These are phyloP conservation scores for Camillea tinctor DNA, from an alignment of 2,329 filamentous ascomycete genomes.

Conservation along the genomic window DNA sequence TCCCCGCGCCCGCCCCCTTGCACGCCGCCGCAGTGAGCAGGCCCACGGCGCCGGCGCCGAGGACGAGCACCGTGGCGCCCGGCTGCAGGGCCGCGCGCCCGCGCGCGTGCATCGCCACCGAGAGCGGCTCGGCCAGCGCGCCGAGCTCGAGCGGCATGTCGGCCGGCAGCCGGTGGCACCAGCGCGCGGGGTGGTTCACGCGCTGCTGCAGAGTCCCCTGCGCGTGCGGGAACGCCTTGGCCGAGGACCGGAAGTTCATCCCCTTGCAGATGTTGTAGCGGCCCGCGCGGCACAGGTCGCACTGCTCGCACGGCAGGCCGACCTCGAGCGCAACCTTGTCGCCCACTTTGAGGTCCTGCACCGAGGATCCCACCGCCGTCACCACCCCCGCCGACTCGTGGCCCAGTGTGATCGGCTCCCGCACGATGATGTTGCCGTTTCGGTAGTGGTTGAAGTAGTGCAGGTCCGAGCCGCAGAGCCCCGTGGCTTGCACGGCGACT, in stretches of 20 bases:
- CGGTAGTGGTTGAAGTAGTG: slow-evolving; percentile 67
- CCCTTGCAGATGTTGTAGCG: slow-evolving; percentile 60
- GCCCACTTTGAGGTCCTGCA: slow-evolving; percentile 57
- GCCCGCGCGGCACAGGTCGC: slow-evolving; percentile 51
- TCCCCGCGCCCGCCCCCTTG: slow-evolving; percentile 43
- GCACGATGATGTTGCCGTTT: slow-evolving; percentile 63
- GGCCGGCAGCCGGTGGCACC: slow-evolving; percentile 56
- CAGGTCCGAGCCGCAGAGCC: slow-evolving; percentile 66
- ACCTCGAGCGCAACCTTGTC: slow-evolving; percentile 68
- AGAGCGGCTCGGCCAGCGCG: slow-evolving; percentile 59
- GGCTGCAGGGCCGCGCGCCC: slow-evolving; percentile 43
- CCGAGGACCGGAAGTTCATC: slow-evolving; percentile 58
- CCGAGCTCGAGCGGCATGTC: slow-evolving; percentile 50
- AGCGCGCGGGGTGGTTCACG: slow-evolving; percentile 55
- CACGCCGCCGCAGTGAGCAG: slow-evolving; percentile 59
- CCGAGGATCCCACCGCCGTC: slow-evolving; percentile 56
- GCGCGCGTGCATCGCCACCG: slow-evolving; percentile 58
- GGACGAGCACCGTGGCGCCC: slow-evolving; percentile 48
- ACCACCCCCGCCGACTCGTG: slow-evolving; percentile 71
- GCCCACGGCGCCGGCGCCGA: slow-evolving; percentile 62
- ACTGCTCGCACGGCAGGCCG: slow-evolving; percentile 52
- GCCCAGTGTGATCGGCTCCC: slow-evolving; percentile 54
- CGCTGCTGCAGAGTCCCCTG: slow-evolving; percentile 59
- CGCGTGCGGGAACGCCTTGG: slow-evolving; percentile 54
- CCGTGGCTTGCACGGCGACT: slow-evolving; percentile 59